Base-by-base conservation (phyloP, 1,284 basidiomycete species). In the Baeospora myosura region DNA sequence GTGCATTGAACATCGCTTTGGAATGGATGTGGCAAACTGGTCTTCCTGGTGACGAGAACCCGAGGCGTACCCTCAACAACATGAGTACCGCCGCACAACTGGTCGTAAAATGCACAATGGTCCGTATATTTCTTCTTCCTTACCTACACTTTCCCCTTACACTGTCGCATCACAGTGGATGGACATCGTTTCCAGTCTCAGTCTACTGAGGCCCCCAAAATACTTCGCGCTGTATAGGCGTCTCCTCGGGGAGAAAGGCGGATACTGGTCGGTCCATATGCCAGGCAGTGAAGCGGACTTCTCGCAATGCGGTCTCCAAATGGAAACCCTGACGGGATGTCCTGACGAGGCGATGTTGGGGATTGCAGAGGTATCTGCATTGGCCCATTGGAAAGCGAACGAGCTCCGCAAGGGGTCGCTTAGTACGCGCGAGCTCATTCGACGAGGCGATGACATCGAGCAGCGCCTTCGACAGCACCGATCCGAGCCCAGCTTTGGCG, bases 341-440 rank as follows among this genome's bases (percentile, higher is more conserved):
- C 79, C 84, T 2, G 81, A 88, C 55, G 76, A 76, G 49, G 78
- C 80, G 18, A 62, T 89, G 52, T 72, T 89, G 41, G 81, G 78
- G 21, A 71, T 89, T 40, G 85, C 79, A 14, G 84, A 88, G 56
- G 74, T 77, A 11, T 77, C 81, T 8, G 72, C 72, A 2, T 70
- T 91, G n/a, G 76, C 81, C 8, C 73, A 78, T 50, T 89, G 88
- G 88, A 88, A 87, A 59, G 60, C 65, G 18, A 64, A 65, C 46
- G 79, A 81, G 57, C 61, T 68, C 46, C 71, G 66, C 31, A 75
- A 74, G 44, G 76, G 77, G 22, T 71, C 73, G 26, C 64, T 88
- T 46, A 87, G 82, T 61, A 68, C 74, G 55, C 74, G 76, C 45
- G 83, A 88, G 49, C 71, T 88, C 17, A 69, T 88, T 48, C 66